Conservation (phyloP, 1,139 yeast genomes). For the Nakaseomyces kungkrabaensis region DNA sequence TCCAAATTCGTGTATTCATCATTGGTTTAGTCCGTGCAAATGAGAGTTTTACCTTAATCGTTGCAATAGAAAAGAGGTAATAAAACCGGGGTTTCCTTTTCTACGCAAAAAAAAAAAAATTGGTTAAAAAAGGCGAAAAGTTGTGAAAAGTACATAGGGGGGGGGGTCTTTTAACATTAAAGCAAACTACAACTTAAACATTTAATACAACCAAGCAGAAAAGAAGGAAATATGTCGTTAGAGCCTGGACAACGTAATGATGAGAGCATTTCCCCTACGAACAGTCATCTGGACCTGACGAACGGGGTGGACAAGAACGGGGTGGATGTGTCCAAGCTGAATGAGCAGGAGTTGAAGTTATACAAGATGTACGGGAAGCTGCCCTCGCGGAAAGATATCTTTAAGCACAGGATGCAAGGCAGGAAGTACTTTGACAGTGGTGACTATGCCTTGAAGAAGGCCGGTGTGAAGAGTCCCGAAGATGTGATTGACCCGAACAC, state of each 20-base stretch:
- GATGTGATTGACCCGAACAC: constrained; percentile 16
- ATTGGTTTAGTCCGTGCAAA: too few species aligned
- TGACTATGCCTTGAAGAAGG: constrained; percentile 89
- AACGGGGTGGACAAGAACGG: constrained; percentile 13
- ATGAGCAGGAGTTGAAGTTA: constrained; percentile 60
- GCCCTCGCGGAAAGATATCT: constrained; percentile 76
- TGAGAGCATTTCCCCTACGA: constrained; percentile 25
- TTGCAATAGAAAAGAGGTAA: too few species aligned
- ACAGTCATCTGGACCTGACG: constrained; percentile 18
- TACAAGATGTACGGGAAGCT: constrained; percentile 79
- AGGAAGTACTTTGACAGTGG: constrained; percentile 95
- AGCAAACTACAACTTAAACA: too few species aligned
- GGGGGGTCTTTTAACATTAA: too few species aligned
- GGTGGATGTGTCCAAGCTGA: constrained; percentile 46
- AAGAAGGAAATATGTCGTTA: neutral
- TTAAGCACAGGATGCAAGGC: constrained; percentile 72
- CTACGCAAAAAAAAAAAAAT: too few species aligned
- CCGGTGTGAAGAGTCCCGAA: constrained; percentile 24
- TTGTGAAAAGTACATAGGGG: too few species aligned
- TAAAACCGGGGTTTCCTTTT: neutral
- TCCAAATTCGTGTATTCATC: too few species aligned
- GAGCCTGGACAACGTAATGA: neutral
- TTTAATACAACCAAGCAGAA: too few species aligned
- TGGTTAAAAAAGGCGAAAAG: too few species aligned
- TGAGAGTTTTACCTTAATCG: too few species aligned